Percentiles rank a stretch among this genome's conserved stretches.
Conservation (phyloP, 352 stramenopile genomes). For the Aphanomyces euteiches region DNA sequence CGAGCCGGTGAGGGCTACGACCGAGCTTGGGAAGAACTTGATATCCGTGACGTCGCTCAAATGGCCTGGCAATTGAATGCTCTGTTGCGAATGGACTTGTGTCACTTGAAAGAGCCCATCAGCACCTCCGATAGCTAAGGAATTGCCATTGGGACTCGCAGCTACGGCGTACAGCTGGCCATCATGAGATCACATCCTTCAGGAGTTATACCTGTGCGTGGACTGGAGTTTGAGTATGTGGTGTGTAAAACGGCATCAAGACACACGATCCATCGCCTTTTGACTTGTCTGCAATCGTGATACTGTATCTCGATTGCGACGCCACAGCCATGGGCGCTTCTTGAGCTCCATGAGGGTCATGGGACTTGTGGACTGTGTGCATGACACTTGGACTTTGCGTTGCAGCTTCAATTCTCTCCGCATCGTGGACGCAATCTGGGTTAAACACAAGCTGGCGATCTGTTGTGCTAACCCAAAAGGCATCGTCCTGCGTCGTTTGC, state of each 20-base stretch:
- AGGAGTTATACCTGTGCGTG: constrained; percentile 18
- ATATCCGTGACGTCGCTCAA: constrained; percentile 54
- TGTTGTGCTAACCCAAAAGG: constrained; percentile 18
- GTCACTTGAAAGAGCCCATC: constrained; percentile 55
- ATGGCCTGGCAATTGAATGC: constrained; percentile 47
- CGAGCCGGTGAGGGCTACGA: constrained; percentile 65
- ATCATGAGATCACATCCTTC: background rate
- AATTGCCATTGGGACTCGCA: constrained; percentile 49
- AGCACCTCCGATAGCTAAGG: constrained; percentile 48
- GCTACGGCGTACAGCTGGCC: constrained; percentile 51
- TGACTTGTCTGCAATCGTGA: constrained; percentile 33
- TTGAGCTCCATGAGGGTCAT: background rate
- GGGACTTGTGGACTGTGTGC: constrained; percentile 25
- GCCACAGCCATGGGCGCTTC: constrained; percentile 26
- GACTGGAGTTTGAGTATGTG: constrained; percentile 4
- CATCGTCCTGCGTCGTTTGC: constrained; percentile 31
- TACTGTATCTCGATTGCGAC: constrained; percentile 44
- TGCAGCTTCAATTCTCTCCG: constrained; percentile 43
- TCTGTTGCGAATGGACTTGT: constrained; percentile 34
- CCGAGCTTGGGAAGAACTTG: constrained; percentile 66
- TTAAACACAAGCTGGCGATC: background rate
- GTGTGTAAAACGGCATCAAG: constrained; percentile 14
- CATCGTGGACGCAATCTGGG: background rate
- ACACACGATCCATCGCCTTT: no score
- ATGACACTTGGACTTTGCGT: constrained; percentile 48